Evolutionary conservation across 192 early-diverging fungal genomes (phyloP).

Genomic region (Funneliformis geosporum): DNA sequence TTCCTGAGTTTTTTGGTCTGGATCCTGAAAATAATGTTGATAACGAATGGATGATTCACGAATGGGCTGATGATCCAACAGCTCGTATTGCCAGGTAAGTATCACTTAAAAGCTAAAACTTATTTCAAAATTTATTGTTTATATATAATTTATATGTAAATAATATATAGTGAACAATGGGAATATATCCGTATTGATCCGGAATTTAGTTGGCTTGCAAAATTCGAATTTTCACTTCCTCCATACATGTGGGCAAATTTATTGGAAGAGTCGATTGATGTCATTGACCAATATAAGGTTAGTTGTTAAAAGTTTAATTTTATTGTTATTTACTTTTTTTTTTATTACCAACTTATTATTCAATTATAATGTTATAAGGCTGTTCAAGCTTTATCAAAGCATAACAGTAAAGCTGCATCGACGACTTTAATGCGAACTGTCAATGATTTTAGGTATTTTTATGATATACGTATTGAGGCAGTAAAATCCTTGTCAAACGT

Average conservation of each 20-base stretch:
- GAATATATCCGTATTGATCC: conserved; percentile 98
- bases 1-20: conserved; percentile 24
- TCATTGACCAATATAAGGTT: conserved; percentile 87
- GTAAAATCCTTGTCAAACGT: conserved; percentile 68
- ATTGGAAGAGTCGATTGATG: conserved; percentile 86
- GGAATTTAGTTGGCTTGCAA: conserved; percentile 91
- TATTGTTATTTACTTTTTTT: not conserved
- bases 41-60: conserved; percentile 70
- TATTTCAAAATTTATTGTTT: not conserved
- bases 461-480: conserved; percentile 82
- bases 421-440: conserved; percentile 77
- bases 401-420: conserved; percentile 66
- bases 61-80: conserved; percentile 82
- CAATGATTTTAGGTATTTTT: conserved; percentile 78
- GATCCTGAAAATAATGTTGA: conserved; percentile 59
- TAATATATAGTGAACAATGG: conserved; percentile 61
- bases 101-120: not conserved
- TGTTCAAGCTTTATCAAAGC: conserved; percentile 61
- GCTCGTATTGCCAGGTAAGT: conserved; percentile 39
- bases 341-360: not conserved
- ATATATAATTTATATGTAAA: not conserved
- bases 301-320: conserved; percentile 19
- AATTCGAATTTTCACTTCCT: conserved; percentile 81
- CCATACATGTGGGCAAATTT: conserved; percentile 97
- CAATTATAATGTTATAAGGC: conserved; percentile 44